Percentiles rank a stretch among this genome's conserved stretches.
Conservation (phyloP, 225 moss, liverwort and hornwort species). For the Pseudoscleropodium purum region DNA sequence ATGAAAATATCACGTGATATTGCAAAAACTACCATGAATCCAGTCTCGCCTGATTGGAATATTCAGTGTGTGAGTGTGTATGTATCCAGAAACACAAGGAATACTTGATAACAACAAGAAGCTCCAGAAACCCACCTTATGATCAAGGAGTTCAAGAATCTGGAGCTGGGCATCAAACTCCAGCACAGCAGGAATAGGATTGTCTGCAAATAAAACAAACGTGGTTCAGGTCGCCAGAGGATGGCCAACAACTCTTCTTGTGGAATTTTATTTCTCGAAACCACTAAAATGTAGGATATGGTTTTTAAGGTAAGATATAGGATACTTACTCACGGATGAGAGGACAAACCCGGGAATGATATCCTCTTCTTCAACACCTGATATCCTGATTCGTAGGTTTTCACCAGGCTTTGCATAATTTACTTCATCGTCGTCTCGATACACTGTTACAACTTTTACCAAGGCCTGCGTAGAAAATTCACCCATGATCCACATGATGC, state of each 20-base stretch:
- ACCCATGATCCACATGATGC: neutral
- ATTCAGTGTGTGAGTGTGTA: too few species aligned
- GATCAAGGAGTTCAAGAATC: slow-evolving; percentile 90
- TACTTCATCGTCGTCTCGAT: slow-evolving; percentile 85
- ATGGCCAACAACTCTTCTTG: neutral
- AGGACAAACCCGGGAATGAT: slow-evolving; percentile 83
- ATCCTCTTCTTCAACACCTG: slow-evolving; percentile 91
- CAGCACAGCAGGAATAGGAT: slow-evolving; percentile 61
- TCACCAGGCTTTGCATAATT: slow-evolving; percentile 83
- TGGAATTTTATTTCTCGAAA: neutral
- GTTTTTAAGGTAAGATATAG: neutral
- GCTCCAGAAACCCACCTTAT: slow-evolving; percentile 40
- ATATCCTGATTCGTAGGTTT: slow-evolving; percentile 75
- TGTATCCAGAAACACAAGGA: neutral
- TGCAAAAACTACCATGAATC: neutral
- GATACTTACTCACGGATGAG: slow-evolving; percentile 59
- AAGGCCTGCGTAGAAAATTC: slow-evolving; percentile 37
- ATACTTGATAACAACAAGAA: neutral
- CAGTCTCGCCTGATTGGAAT: neutral
- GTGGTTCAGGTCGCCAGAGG: neutral
- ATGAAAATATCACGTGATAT: neutral
- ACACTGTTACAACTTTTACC: slow-evolving; percentile 82
- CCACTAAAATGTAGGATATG: neutral
- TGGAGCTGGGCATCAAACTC: slow-evolving; percentile 93
- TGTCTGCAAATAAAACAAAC: slow-evolving; percentile 25